Evolutionary conservation across 2,329 filamentous ascomycete genomes (phyloP).

Genomic region (Aureobasidium lini): DNA sequence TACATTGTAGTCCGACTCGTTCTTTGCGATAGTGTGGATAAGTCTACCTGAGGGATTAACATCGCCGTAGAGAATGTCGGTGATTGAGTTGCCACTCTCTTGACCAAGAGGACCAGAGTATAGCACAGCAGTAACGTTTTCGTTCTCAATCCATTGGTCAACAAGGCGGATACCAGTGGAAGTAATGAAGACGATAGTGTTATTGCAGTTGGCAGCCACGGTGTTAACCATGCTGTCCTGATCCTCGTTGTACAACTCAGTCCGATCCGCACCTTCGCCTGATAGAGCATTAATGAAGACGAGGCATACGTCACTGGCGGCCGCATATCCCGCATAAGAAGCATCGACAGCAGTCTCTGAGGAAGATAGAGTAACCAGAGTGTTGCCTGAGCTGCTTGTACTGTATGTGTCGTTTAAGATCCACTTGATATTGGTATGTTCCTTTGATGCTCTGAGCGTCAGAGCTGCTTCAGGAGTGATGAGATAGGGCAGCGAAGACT

Average conservation of each 20-base stretch:
- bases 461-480: slow-evolving; percentile 24
- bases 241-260: slow-evolving; percentile 38
- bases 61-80: slow-evolving; percentile 40
- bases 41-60: slow-evolving; percentile 46
- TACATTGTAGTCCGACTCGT: slow-evolving; percentile 57
- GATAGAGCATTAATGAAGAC: slow-evolving; percentile 53
- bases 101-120: slow-evolving; percentile 35
- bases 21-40: slow-evolving; percentile 66
- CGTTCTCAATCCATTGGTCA: slow-evolving; percentile 21
- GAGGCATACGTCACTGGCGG: slow-evolving; percentile 48
- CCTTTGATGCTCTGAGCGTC: slow-evolving; percentile 20
- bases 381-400: slow-evolving; percentile 33
- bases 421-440: slow-evolving; percentile 20
- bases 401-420: slow-evolving; percentile 23
- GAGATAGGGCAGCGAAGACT: slow-evolving; percentile 28
- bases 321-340: slow-evolving; percentile 20
- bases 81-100: slow-evolving; percentile 40
- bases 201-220: slow-evolving; percentile 39
- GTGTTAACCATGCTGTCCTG: slow-evolving; percentile 32
- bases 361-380: slow-evolving; percentile 50
- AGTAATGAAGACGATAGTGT: slow-evolving; percentile 43
- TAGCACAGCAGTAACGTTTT: slow-evolving; percentile 32
- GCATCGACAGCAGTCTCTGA: slow-evolving; percentile 35
- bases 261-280: slow-evolving; percentile 40
- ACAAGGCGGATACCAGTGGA: slow-evolving; percentile 25